phyloP scores from a whole-genome alignment of 75 land plant species.

The Picea glauca region DNA sequence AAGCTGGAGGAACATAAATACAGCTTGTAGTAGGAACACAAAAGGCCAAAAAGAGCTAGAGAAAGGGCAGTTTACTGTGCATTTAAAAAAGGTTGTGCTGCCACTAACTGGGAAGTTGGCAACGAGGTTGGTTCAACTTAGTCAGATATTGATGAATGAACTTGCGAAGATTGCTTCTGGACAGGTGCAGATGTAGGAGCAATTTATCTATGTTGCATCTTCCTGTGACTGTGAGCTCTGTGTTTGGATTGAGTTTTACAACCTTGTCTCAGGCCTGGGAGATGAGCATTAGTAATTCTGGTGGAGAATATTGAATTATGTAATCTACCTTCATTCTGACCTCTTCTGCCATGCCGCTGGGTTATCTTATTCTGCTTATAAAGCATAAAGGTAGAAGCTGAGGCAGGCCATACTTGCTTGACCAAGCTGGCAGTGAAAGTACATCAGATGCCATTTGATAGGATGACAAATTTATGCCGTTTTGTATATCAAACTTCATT shows the following conservation, averaged over 20 bases:
- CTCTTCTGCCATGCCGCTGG: no score
- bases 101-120: background rate
- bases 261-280: no score
- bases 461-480: background rate
- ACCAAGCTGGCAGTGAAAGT: slow-evolving; percentile 15
- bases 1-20: background rate
- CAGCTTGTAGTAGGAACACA: background rate
- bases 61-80: background rate
- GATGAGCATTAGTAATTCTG: no score
- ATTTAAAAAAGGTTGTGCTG: background rate
- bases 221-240: no score
- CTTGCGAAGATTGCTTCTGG: background rate
- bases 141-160: no score
- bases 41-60: background rate
- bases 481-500: background rate
- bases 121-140: background rate
- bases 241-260: no score
- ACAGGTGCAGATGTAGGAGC: background rate
- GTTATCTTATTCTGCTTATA: no score
- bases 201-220: slow-evolving; percentile 10
- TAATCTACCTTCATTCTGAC: no score
- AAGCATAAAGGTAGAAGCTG: slow-evolving; percentile 9
- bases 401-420: slow-evolving; percentile 33
- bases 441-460: slow-evolving; percentile 16
- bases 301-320: no score